Evolutionary conservation across 2,329 filamentous ascomycete species (phyloP).

Genomic region (Cladophialophora immunda): DNA sequence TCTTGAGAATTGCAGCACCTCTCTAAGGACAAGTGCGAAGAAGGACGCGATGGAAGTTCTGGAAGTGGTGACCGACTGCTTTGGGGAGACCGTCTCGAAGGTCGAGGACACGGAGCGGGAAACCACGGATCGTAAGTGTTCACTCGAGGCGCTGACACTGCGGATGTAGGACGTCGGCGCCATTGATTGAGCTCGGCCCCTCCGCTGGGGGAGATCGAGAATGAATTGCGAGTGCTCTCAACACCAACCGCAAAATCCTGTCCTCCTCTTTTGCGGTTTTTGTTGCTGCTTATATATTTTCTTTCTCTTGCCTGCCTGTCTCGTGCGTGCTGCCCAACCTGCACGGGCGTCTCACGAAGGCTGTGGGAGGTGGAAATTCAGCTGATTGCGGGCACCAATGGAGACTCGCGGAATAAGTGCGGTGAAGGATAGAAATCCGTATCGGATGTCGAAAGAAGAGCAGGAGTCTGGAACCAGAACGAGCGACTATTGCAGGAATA

Average conservation of each 20-base stretch:
- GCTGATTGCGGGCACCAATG: constrained; percentile 24
- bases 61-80: constrained; percentile 9
- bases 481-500: constrained; percentile 15
- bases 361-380: constrained; percentile 9
- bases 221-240: background rate
- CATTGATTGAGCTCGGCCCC: constrained; percentile 22
- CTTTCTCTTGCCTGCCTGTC: constrained; percentile 11
- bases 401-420: background rate
- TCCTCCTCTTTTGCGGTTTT: constrained; percentile 4
- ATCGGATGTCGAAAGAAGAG: constrained; percentile 3
- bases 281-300: background rate
- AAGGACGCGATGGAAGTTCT: constrained; percentile 36
- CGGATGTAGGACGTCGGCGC: constrained; percentile 29
- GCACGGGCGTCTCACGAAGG: constrained; percentile 7
- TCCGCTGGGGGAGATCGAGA: background rate
- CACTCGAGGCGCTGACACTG: constrained; percentile 21
- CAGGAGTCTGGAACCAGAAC: constrained; percentile 12
- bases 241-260: background rate
- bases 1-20: constrained; percentile 25
- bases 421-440: background rate
- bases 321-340: constrained; percentile 21
- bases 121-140: constrained; percentile 23
- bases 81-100: constrained; percentile 18
- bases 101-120: constrained; percentile 30
- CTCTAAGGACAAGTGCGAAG: constrained; percentile 38